Evolutionary conservation across 441 rosid genomes (phyloP).

Genomic region (Eutrema salsugineum): DNA sequence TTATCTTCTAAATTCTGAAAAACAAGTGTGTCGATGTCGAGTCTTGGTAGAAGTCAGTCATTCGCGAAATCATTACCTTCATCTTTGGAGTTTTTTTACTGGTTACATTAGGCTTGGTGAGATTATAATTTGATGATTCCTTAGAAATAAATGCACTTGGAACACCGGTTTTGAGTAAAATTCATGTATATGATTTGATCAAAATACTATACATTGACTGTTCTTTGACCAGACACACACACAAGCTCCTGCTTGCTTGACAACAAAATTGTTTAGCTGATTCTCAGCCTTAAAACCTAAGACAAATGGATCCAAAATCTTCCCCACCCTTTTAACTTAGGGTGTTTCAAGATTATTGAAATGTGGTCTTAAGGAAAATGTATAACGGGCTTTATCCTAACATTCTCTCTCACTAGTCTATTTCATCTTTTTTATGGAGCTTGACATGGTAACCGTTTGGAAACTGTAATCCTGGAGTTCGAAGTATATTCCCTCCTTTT

Average conservation of each 20-base stretch:
- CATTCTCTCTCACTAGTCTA: constrained; percentile 22
- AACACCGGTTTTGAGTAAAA: neutral
- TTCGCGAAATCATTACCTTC: neutral
- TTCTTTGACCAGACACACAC: constrained; percentile 7
- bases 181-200: neutral
- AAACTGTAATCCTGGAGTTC: constrained; percentile 93
- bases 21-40: neutral
- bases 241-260: neutral
- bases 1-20: neutral
- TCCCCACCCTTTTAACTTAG: neutral
- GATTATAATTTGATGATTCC: neutral
- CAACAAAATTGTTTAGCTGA: constrained; percentile 20
- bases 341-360: neutral
- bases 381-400: neutral
- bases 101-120: neutral
- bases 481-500: constrained; percentile 71
- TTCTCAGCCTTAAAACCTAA: constrained; percentile 18
- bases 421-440: constrained; percentile 34
- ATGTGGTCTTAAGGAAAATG: neutral
- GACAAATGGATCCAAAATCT: neutral
- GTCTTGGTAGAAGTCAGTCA: no score
- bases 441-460: constrained; percentile 80
- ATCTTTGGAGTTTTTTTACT: neutral
- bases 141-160: neutral
- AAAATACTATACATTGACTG: constrained; percentile 25